Evolutionary conservation across 352 stramenopile genomes (phyloP).

Genomic region (Globisporangium viniferum): DNA sequence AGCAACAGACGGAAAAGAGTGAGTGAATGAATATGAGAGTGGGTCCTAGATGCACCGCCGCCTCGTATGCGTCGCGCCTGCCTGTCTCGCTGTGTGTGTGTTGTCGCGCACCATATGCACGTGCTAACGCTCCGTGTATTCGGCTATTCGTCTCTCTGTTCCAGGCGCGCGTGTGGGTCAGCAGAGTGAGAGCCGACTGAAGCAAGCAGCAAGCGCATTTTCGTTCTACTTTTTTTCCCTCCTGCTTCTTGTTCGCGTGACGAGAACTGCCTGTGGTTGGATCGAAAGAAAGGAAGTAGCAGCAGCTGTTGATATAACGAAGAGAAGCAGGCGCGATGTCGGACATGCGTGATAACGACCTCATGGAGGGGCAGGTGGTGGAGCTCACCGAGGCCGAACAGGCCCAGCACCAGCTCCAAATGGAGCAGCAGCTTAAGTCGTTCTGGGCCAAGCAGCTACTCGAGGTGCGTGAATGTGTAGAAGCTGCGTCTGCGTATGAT

Average conservation of each 20-base stretch:
- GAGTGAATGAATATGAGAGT: background rate
- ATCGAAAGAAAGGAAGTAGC: background rate
- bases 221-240: background rate
- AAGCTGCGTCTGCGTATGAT: background rate
- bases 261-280: background rate
- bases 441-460: conserved; percentile 94
- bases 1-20: background rate
- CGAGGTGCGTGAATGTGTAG: conserved; percentile 33
- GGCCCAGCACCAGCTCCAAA: conserved; percentile 81
- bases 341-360: conserved; percentile 15
- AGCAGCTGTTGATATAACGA: background rate
- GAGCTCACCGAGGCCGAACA: conserved; percentile 85
- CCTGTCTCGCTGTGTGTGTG: background rate
- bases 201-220: background rate
- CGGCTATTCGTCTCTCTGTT: background rate
- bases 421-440: conserved; percentile 87
- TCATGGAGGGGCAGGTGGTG: conserved; percentile 84
- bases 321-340: conserved; percentile 9
- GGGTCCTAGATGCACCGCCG: background rate
- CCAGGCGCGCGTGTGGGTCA: background rate
- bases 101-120: background rate
- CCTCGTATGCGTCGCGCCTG: background rate
- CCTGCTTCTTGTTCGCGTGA: background rate
- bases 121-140: background rate
- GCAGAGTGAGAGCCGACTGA: background rate